These are phyloP conservation scores for Berkeleyomyces basicola DNA, from an alignment of 2,329 filamentous ascomycete genomes.

Conservation along the genomic window DNA sequence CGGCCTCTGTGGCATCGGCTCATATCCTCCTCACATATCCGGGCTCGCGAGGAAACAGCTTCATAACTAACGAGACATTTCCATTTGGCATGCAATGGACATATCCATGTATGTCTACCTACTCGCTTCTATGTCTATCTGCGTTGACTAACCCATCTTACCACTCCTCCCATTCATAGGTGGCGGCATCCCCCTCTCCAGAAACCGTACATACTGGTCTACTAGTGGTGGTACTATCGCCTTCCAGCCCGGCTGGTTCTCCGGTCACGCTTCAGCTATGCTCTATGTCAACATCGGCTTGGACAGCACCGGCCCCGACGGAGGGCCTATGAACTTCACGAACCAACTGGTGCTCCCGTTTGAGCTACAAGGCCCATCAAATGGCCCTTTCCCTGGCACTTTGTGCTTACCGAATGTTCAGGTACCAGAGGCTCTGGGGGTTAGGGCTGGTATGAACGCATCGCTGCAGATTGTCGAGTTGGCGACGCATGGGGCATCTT, in stretches of 20 bases:
- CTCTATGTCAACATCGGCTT: constrained; percentile 74
- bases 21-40: constrained; percentile 50
- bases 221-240: constrained; percentile 56
- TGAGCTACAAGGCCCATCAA: constrained; percentile 56
- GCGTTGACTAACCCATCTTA: constrained; percentile 3
- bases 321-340: constrained; percentile 26
- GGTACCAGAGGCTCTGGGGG: constrained; percentile 44
- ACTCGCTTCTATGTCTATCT: neutral
- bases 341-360: constrained; percentile 56
- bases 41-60: constrained; percentile 48
- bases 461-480: constrained; percentile 65
- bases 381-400: constrained; percentile 56
- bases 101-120: constrained; percentile 42
- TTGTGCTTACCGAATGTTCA: constrained; percentile 66
- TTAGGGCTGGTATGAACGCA: constrained; percentile 57
- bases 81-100: constrained; percentile 57
- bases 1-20: constrained; percentile 14
- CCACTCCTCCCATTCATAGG: constrained; percentile 30
- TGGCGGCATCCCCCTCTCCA: constrained; percentile 54
- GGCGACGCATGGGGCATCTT: constrained; percentile 55
- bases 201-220: constrained; percentile 71
- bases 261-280: constrained; percentile 57
- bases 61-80: constrained; percentile 44
- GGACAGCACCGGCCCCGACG: constrained; percentile 38
- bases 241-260: constrained; percentile 77